Evolutionary conservation across 495 filamentous ascomycete species (phyloP), one percentile per base, ranked within the genome.

Genomic region (Oleoguttula mirabilis): DNA sequence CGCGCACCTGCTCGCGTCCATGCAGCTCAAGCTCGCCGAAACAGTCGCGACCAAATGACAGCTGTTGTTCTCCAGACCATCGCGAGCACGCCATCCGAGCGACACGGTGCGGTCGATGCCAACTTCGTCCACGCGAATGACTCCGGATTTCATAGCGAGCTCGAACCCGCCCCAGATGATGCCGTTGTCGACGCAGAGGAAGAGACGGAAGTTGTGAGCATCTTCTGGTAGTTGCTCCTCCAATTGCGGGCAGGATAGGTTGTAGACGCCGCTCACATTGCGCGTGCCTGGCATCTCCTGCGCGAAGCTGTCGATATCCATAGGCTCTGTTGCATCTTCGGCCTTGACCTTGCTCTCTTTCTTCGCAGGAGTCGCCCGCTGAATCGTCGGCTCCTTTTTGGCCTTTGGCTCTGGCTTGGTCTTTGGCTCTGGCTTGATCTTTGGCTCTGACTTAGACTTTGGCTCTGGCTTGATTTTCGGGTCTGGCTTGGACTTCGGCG

Each of bases 241-340:
- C 0, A 58, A 37, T 2, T 39, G 41, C 1, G 25, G 47, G 30
- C 53, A 61, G 32, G 21, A 36, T 19, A 72, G 45, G 14, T 51
- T 40, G 55, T 72, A 72, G 12, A 59, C 55, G 17, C 69, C 67
- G 49, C 66, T 69, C 4, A 72, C 52, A 11, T 47, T 39, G 44
- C n/a, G 47, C 5, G 42, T 32, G 10, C 45, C 42, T 41, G 45
- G 32, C 36, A 36, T 39, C 32, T 30, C 37, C 46, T 36, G 46
- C 51, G 24, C 6, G 34, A 30, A 8, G 20, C 36, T 27, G 36
- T 39, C 21, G 19, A 23, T 39, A n/a, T 23, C 36, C 36, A 10
- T 24, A 11, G 36, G 22, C n/a, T 31, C 24, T n/a, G 23, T 12
- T 3, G 24, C 12, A 2, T 30, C 7, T 31, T 50, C 41, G 44